A percentile compares a stretch with the other conserved stretches of the same genome.
These are phyloP conservation scores for Coprinopsis cinerea DNA, from an alignment of 768 basidiomycete species.

Conservation along the genomic window DNA sequence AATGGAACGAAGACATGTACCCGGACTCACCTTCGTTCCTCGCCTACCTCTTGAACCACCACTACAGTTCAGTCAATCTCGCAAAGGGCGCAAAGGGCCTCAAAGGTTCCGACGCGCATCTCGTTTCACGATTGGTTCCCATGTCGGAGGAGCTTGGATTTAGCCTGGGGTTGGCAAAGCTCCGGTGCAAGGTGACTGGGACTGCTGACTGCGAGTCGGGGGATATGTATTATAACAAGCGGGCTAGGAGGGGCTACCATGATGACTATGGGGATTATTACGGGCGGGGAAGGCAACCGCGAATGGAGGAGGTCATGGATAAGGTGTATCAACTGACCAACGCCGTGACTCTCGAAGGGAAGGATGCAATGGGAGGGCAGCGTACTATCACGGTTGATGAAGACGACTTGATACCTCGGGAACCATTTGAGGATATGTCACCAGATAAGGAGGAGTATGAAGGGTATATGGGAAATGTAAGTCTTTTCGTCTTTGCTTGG, in stretches of 20 bases:
- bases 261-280: constrained; percentile 14
- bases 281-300: constrained; percentile 16
- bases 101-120: constrained; percentile 33
- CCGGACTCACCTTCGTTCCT: constrained; percentile 12
- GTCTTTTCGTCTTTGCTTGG: no score
- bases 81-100: constrained; percentile 20
- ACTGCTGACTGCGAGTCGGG: no score
- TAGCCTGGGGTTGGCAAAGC: constrained; percentile 30
- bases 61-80: constrained; percentile 23
- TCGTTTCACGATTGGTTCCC: constrained; percentile 23
- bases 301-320: constrained; percentile 21
- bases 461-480: constrained; percentile 37
- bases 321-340: constrained; percentile 18
- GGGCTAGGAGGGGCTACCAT: constrained; percentile 13
- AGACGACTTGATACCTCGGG: constrained; percentile 25
- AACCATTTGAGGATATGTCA: constrained; percentile 26
- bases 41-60: constrained; percentile 22
- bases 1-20: neutral
- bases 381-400: constrained; percentile 16
- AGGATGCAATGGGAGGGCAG: constrained; percentile 9
- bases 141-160: constrained; percentile 29
- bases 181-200: constrained; percentile 24
- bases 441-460: constrained; percentile 34
- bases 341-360: constrained; percentile 28
- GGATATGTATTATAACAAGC: constrained; percentile 15